Percentiles rank a stretch among this genome's conserved stretches.
Conservation (phyloP, 1,139 yeast genomes). For the Yamadazyma trypodendri region DNA sequence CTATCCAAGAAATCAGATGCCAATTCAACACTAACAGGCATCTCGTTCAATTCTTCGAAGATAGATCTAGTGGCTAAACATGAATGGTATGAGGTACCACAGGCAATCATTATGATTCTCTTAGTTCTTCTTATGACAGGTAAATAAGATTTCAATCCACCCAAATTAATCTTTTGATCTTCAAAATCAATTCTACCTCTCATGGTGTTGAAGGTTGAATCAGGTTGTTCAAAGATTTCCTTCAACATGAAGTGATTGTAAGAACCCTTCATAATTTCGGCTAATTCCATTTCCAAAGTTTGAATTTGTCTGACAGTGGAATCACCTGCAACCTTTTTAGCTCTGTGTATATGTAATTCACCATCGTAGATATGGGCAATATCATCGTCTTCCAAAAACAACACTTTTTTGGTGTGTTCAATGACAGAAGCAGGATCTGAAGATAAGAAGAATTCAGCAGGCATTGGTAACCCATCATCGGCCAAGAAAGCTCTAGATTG, state of each 20-base stretch:
- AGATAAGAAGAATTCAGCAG: constrained; percentile 93
- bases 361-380: constrained; percentile 98
- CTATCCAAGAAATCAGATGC: constrained; percentile 98
- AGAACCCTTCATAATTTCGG: constrained; percentile 97
- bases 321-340: constrained; percentile 86
- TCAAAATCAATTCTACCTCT: constrained; percentile 98
- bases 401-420: constrained; percentile 95
- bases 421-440: constrained; percentile 98
- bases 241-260: constrained; percentile 97
- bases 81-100: constrained; percentile 99
- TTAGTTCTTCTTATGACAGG: constrained; percentile 92
- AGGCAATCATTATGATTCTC: constrained; percentile 96
- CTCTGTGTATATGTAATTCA: constrained; percentile 97
- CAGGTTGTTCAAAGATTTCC: constrained; percentile 98
- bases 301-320: constrained; percentile 94
- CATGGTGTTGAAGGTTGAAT: constrained; percentile 97
- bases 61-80: constrained; percentile 96
- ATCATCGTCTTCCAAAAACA: constrained; percentile 96
- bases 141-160: constrained; percentile 85
- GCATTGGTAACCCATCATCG: constrained; percentile 90
- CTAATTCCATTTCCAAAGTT: constrained; percentile 94
- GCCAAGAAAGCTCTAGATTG: constrained; percentile 91
- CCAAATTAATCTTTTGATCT: constrained; percentile 71
- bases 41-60: constrained; percentile 94
- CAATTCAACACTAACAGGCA: constrained; percentile 93